A percentile compares a stretch with the other conserved stretches of the same genome.
These are phyloP conservation scores for Hymenochaete sp. DNA, from an alignment of 1,284 basidiomycete species.

Conservation along the genomic window DNA sequence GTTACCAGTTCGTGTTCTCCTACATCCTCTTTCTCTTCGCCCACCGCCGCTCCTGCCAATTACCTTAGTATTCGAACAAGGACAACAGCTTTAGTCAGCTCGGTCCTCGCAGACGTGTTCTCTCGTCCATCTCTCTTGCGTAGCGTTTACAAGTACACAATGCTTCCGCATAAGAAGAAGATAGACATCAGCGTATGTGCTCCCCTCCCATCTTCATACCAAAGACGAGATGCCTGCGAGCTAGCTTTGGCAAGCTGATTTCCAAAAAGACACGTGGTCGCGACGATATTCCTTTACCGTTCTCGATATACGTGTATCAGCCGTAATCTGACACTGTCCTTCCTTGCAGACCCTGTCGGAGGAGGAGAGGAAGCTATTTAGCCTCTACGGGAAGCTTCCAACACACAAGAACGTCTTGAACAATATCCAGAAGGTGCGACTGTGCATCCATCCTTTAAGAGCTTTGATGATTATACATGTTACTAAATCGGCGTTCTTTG, in stretches of 20 bases:
- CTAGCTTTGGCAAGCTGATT: neutral
- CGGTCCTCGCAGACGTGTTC: too few relatives aligned
- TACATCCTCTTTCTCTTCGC: conserved; percentile 11
- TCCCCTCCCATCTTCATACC: conserved; percentile 11
- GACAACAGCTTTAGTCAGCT: conserved; percentile 16
- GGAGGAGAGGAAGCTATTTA: conserved; percentile 92
- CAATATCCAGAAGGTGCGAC: conserved; percentile 86
- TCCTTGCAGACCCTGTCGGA: conserved; percentile 66
- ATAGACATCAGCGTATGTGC: conserved; percentile 77
- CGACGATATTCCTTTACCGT: too few relatives aligned
- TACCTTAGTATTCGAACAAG: conserved; percentile 21
- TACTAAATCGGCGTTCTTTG: conserved; percentile 12
- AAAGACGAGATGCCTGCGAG: neutral
- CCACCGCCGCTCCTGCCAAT: conserved; percentile 24
- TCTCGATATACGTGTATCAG: too few relatives aligned
- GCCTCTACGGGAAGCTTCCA: conserved; percentile 91
- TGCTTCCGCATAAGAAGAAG: conserved; percentile 85
- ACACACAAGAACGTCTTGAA: conserved; percentile 86
- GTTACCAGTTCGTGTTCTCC: conserved; percentile 7
- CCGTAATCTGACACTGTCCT: neutral
- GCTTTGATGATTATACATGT: conserved; percentile 6
- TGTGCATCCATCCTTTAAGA: conserved; percentile 5
- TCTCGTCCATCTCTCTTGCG: too few relatives aligned
- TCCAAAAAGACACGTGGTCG: too few relatives aligned
- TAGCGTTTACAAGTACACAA: too few relatives aligned